Evolutionary conservation across 176 grass and related monocot genomes (phyloP).

Genomic region (Oryza punctata): DNA sequence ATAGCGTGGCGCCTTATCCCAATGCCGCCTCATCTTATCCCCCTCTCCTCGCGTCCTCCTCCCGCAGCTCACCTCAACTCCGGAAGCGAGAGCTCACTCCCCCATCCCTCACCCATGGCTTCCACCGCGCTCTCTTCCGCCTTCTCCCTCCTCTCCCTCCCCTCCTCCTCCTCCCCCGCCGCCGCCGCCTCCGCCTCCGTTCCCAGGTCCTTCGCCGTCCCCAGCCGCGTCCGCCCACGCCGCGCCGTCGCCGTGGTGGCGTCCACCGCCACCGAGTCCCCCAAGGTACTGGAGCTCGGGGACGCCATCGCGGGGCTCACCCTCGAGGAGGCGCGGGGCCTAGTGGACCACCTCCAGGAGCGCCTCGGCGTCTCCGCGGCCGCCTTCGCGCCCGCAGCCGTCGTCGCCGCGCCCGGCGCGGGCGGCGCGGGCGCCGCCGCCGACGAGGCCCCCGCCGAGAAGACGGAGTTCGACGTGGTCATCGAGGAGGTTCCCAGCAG

Average conservation of each 20-base stretch:
- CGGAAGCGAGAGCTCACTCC: not conserved
- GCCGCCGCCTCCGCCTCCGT: not conserved
- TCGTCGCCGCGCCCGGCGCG: conserved; percentile 42
- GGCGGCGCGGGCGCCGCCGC: conserved; percentile 39
- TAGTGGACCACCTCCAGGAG: conserved; percentile 82
- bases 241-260: conserved; percentile 37
- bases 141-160: conserved; percentile 54
- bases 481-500: conserved; percentile 88
- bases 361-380: conserved; percentile 71
- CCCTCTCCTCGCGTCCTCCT: not conserved
- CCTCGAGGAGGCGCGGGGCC: conserved; percentile 73
- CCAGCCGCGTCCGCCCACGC: conserved; percentile 7
- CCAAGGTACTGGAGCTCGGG: conserved; percentile 72
- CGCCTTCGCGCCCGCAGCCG: conserved; percentile 61
- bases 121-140: conserved; percentile 63
- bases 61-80: not conserved
- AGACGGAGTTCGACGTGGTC: conserved; percentile 84
- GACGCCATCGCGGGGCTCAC: conserved; percentile 74
- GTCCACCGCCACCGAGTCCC: conserved; percentile 48
- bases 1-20: conserved; percentile 27
- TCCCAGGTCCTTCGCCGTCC: conserved; percentile 27
- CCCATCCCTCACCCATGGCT: conserved; percentile 39
- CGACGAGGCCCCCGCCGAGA: conserved; percentile 51
- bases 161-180: conserved; percentile 32
- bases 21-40: conserved; percentile 53